Evolutionary conservation across 2,329 filamentous ascomycete species (phyloP).

Genomic region (Cylindrodendrum hubeiense): DNA sequence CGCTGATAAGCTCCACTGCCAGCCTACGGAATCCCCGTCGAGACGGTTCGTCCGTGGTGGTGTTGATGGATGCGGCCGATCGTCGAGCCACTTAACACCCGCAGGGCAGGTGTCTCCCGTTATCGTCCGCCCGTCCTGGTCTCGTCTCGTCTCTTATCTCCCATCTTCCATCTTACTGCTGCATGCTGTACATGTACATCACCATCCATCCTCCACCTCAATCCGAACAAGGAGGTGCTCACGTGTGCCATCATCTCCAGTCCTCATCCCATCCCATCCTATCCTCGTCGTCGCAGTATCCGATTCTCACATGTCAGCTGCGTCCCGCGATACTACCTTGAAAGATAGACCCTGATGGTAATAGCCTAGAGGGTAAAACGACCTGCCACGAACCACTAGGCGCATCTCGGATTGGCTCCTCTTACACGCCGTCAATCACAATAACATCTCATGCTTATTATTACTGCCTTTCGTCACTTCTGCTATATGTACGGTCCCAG

Average conservation of each 20-base stretch:
- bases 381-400: neutral
- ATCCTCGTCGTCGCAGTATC: neutral
- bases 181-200: neutral
- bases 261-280: neutral
- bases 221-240: conserved; percentile 11
- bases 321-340: neutral
- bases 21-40: neutral
- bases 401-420: neutral
- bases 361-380: neutral
- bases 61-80: conserved; percentile 15
- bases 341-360: conserved; percentile 8
- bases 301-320: conserved; percentile 15
- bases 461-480: too few relatives aligned
- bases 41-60: conserved; percentile 8
- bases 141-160: conserved; percentile 1
- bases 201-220: conserved; percentile 1
- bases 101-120: neutral
- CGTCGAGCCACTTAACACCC: conserved; percentile 13
- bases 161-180: conserved; percentile 1
- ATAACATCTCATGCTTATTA: neutral
- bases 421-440: neutral
- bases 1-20: conserved; percentile 16
- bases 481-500: neutral
- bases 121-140: conserved; percentile 2
- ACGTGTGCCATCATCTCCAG: conserved; percentile 1